These are phyloP conservation scores for Ophiostoma montium DNA, from an alignment of 2,329 filamentous ascomycete genomes.

Conservation along the genomic window DNA sequence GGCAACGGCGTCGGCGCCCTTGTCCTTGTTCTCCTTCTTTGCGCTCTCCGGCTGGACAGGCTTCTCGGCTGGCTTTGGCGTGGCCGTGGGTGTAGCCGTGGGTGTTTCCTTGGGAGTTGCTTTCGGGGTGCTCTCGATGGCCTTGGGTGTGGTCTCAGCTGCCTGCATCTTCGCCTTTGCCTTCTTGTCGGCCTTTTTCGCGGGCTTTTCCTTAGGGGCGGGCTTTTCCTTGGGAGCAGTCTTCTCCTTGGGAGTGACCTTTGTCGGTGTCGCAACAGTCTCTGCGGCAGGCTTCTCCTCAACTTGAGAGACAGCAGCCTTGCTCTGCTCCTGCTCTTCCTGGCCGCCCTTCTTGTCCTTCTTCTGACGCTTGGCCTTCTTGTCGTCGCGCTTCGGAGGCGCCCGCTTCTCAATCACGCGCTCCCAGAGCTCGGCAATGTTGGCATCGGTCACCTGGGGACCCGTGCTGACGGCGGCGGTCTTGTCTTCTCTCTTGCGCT, in stretches of 20 bases:
- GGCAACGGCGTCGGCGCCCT: no score
- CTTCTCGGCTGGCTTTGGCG: slow-evolving; percentile 3
- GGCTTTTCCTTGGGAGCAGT: slow-evolving; percentile 18
- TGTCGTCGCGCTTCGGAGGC: slow-evolving; percentile 10
- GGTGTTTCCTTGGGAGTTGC: neutral
- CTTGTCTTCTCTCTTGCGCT: slow-evolving; percentile 35
- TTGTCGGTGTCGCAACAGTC: neutral
- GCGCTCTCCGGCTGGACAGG: neutral
- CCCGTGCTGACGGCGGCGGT: neutral
- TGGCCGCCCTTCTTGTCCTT: slow-evolving; percentile 13
- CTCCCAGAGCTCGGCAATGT: slow-evolving; percentile 68
- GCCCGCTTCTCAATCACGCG: slow-evolving; percentile 59
- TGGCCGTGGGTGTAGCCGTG: neutral
- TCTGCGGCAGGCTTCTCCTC: neutral
- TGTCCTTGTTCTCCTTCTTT: slow-evolving; percentile 2
- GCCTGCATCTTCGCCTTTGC: neutral
- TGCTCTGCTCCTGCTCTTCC: neutral
- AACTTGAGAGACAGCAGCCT: neutral
- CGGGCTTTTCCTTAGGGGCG: slow-evolving; percentile 13
- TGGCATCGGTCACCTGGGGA: slow-evolving; percentile 44
- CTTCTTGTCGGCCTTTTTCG: neutral
- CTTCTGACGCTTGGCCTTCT: slow-evolving; percentile 15
- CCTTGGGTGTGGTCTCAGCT: neutral
- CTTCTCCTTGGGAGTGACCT: slow-evolving; percentile 14
- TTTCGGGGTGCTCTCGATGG: neutral